A percentile compares a stretch with the other conserved stretches of the same genome.
phyloP scores from a whole-genome alignment of 129 eudicot species.

The Artemisia tridentata region DNA sequence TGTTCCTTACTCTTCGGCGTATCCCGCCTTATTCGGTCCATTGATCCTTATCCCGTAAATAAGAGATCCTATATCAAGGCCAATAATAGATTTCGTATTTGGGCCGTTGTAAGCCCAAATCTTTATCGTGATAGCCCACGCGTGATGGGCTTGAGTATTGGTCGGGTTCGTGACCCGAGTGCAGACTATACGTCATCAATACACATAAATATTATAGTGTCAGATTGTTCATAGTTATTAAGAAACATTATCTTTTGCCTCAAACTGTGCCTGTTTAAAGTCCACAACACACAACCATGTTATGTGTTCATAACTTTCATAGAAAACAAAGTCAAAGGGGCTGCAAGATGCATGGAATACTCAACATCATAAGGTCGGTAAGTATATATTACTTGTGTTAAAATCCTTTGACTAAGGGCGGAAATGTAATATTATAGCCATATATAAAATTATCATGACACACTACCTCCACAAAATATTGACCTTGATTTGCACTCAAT shows the following conservation, averaged over 20 bases:
- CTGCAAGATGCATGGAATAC: conserved; percentile 22
- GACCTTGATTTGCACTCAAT: conserved; percentile 22
- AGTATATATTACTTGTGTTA: conserved; percentile 7
- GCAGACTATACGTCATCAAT: too few relatives aligned
- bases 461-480: conserved; percentile 31
- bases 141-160: too few relatives aligned
- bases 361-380: conserved; percentile 21
- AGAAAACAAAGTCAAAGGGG: conserved; percentile 24
- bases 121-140: too few relatives aligned
- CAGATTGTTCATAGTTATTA: background rate
- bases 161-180: too few relatives aligned
- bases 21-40: too few relatives aligned
- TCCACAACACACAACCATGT: conserved; percentile 22
- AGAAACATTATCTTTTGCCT: conserved; percentile 1
- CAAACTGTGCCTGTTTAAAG: conserved; percentile 17
- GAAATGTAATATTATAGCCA: background rate
- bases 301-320: conserved; percentile 2
- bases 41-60: too few relatives aligned
- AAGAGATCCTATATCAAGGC: too few relatives aligned
- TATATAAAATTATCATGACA: background rate
- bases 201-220: background rate
- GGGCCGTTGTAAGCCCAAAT: too few relatives aligned
- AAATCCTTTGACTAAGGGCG: background rate
- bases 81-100: too few relatives aligned
- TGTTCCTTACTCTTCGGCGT: too few relatives aligned